Evolutionary conservation across 2,329 filamentous ascomycete species (phyloP), one percentile per base, ranked within the genome.

Genomic region (Penicillium brasilianum): DNA sequence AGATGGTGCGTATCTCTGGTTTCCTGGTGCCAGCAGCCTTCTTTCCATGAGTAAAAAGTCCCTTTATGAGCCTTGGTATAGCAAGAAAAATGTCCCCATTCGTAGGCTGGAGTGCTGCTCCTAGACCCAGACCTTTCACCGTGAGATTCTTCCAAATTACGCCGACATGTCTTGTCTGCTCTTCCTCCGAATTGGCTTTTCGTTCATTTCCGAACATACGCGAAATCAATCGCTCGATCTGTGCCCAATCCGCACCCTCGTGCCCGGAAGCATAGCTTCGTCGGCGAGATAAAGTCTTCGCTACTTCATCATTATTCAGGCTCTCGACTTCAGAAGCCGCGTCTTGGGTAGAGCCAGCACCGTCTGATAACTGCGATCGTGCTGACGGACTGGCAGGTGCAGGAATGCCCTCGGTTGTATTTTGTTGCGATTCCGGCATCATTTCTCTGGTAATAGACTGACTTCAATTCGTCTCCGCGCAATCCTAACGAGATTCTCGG

Each of bases 111-210:
- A 87, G 71, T 4, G 83, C 83, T 22, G 89, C 88, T 0, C 88
- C 88, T 0, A 91, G 78, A 0, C 90, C 90, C 58, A 87, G 83
- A 0, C 90, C 90, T 58, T 87, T 89, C 18, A 92, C 89, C 0
- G 87, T 91, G 30, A 92, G 77, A 56, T 88, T 81, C 51, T 88
- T 88, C 79, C 90, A 92, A 5, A 91, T 77, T 13, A 92, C 86
- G 36, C 90, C 90, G 28, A 85, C 81, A 71, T 91, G 89, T 22
- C 88, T 80, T 0, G 87, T 89, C 71, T 90, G 86, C 67, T 90
- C 88, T 63, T 90, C 88, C 62, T 90, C 85, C 0, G 87, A 89
- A n/a, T 85, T 79, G 48, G 84, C 82, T 66, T 89, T 87, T 6
- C 89, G 82, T 20, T 84, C 84, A 36, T 81, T 78, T 6, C 89